Base-by-base conservation (phyloP, 2,329 filamentous ascomycete genomes). In the Ophiostoma fasciatum region DNA sequence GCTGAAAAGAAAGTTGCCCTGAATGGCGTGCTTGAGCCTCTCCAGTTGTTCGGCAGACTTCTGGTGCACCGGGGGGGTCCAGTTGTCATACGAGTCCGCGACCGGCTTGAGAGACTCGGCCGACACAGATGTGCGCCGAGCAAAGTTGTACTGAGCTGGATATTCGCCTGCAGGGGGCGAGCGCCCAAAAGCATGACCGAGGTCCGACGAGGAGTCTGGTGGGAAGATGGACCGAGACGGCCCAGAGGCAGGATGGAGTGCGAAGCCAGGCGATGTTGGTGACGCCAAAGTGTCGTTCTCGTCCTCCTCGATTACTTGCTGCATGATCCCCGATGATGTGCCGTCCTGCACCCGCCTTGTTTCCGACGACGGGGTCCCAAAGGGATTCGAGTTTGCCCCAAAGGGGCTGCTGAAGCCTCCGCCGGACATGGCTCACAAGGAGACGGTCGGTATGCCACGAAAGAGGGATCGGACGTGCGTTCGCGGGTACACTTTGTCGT, bases 71-170 rank as follows among this genome's bases (percentile, higher is more conserved):
- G 90, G 90, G 8, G 90, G 84, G 21, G 77, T 71, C 87, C 88
- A 98, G 58, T 83, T 90, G 55, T 90, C 84, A 49, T 83, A 78
- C 39, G 74, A 74, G 41, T 85, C 78, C 22, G 81, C 77, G 33
- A 78, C 82, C 14, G 90, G 90, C 57, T 94, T 93, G 51, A 96
- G 68, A 2, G 88, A 94, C 60, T 98, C 90, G 34, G 90, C 90
- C 28, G 90, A 96, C 36, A 98, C 90, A 4, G 90, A 96, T 27
- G 87, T 94, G 49, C 90, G 82, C 45, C 90, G 81, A 49, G 75
- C 82, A 59, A 94, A 78, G 57, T 93, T 93, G 62, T 94, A 96
- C 56, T 96, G 87, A 48, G 74, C 80, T 38, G 90, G 90, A 52
- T 94, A 83, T 48, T 74, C 76, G 46, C 82, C 76, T 27, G 69